These are phyloP conservation scores for Coemansia sp. DNA, from an alignment of 192 early-diverging fungal genomes.

Conservation along the genomic window DNA sequence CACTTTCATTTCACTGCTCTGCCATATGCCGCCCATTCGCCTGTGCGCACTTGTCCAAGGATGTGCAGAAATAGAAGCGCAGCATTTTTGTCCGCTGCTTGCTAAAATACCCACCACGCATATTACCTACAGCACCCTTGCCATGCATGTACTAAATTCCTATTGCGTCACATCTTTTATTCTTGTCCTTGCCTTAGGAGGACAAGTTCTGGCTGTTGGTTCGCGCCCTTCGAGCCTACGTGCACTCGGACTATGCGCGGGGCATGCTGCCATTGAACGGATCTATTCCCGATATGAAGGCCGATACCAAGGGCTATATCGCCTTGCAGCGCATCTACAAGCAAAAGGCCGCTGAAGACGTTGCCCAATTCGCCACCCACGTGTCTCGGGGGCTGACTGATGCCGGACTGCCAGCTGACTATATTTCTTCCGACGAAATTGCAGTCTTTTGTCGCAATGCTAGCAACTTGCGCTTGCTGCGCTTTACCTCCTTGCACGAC, in stretches of 20 bases:
- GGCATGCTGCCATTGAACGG: slow-evolving; percentile 85
- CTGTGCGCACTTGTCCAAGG: not conserved
- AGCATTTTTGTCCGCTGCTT: not conserved
- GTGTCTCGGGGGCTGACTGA: slow-evolving; percentile 55
- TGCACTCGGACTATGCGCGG: slow-evolving; percentile 63
- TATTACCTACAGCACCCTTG: too few species aligned
- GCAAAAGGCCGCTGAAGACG: slow-evolving; percentile 75
- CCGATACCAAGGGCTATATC: slow-evolving; percentile 89
- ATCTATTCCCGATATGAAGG: slow-evolving; percentile 95
- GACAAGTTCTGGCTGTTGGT: slow-evolving; percentile 86
- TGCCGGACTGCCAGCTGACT: slow-evolving; percentile 57
- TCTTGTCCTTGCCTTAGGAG: slow-evolving; percentile 1
- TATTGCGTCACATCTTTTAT: not conserved
- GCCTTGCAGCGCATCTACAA: slow-evolving; percentile 84
- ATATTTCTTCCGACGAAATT: slow-evolving; percentile 66
- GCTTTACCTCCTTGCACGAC: slow-evolving; percentile 27
- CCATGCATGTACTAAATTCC: slow-evolving; percentile 6
- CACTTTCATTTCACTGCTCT: slow-evolving; percentile 1
- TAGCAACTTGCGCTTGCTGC: slow-evolving; percentile 66
- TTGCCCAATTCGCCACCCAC: slow-evolving; percentile 52
- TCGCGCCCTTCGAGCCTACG: slow-evolving; percentile 78
- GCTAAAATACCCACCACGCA: slow-evolving; percentile 3
- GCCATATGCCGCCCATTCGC: slow-evolving; percentile 5
- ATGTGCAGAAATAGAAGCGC: not conserved
- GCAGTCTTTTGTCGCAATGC: slow-evolving; percentile 87